Percentiles rank a stretch among this genome's conserved stretches.
phyloP scores from a whole-genome alignment of 1,139 yeast genomes.

The Kluyveromyces sp. region DNA sequence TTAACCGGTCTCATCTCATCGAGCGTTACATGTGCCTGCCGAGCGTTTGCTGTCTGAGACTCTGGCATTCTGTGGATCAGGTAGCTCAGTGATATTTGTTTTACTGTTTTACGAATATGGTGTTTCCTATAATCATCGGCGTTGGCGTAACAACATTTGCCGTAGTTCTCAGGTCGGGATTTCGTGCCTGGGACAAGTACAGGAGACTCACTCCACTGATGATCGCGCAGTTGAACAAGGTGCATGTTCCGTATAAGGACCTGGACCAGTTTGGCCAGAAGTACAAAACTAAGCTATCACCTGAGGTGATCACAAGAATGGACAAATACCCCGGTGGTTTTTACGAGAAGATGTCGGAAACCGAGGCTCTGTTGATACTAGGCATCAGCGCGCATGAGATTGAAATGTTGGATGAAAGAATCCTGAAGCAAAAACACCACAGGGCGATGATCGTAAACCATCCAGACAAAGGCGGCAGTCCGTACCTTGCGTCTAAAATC shows the following conservation, averaged over 20 bases:
- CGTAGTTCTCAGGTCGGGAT: conserved; percentile 22
- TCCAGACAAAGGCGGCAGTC: conserved; percentile 96
- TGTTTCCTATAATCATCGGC: conserved; percentile 27
- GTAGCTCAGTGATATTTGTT: no score
- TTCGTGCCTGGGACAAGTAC: conserved; percentile 28
- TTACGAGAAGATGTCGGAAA: conserved; percentile 76
- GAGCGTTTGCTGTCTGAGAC: background rate
- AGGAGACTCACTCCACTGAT: conserved; percentile 21
- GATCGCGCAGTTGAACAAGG: conserved; percentile 26
- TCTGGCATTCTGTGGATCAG: background rate
- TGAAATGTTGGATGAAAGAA: conserved; percentile 56
- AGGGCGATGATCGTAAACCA: conserved; percentile 85
- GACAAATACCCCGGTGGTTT: conserved; percentile 59
- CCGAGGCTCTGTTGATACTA: conserved; percentile 81
- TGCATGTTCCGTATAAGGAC: conserved; percentile 11
- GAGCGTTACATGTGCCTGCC: no score
- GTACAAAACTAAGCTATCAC: conserved; percentile 12
- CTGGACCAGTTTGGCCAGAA: conserved; percentile 6
- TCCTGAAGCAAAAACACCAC: conserved; percentile 84
- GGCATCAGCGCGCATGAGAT: conserved; percentile 37
- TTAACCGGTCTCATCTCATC: no score
- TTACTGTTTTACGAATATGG: no score
- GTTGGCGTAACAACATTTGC: conserved; percentile 25
- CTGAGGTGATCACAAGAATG: conserved; percentile 10
- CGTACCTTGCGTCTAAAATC: conserved; percentile 90